Evolutionary conservation across 768 basidiomycete species (phyloP), one percentile per base, ranked within the genome.

Genomic region (Tylopilus intermedius): DNA sequence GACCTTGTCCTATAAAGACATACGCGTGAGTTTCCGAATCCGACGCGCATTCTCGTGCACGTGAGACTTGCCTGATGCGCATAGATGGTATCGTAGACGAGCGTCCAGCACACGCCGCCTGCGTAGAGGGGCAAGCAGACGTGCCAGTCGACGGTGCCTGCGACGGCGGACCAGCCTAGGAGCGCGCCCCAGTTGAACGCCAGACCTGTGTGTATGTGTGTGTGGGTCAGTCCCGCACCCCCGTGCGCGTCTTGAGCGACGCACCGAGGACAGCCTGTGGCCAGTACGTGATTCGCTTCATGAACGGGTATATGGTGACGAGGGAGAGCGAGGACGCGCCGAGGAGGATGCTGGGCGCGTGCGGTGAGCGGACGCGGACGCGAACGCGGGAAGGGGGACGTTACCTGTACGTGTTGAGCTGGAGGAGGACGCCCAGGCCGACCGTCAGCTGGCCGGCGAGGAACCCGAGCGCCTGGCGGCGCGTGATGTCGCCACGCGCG

Each of bases 111-210:
- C 26, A 94, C 72, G 22, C 91, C 90, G 8, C 94, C 92, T 1
- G 86, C 84, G 63, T 97, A 98, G 11, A 99, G 78, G 2, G 96
- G 92, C 8, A 89, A 70, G 40, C 88, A 90, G 39, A 94, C 80
- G 10, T 66, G 66, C 94, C 92, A 95, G 63, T 95, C 76, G 3
- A 86, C 83, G 2, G 76, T 61, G 2, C 90, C 92, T 1, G 87
- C 81, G 4, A 98, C 84, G 2, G 96, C 94, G 3, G 96, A 94
- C 89, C 94, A 97, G 22, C 96, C 96, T 15, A 98, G 81, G 1
- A 99, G 71, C 1, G 92, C 84, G 15, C 96, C 96, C 95, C 95
- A 99, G 71, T 97, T 98, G 70, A 94, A 99, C 0, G 94, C 85
- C 43, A 98, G 77, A 9, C 94, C 94, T 94, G 4, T 3, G 42